Conservation (phyloP, 257 asterid genomes). For the Solanum sejunctum region DNA sequence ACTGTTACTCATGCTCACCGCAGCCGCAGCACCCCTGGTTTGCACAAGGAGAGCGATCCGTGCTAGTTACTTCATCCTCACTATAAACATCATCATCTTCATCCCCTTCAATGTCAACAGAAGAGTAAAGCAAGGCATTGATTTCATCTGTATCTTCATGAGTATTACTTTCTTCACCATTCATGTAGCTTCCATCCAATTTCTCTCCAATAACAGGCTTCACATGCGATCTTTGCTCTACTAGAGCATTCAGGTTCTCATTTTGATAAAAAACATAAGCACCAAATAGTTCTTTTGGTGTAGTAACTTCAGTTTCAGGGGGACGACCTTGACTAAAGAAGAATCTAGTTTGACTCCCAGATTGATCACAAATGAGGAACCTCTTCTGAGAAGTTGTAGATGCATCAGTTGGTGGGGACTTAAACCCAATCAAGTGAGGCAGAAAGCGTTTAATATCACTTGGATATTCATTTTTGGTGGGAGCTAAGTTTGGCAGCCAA, state of each 20-base stretch:
- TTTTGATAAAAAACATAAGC: conserved; percentile 3
- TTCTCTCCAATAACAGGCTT: conserved; percentile 19
- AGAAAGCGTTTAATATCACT: conserved; percentile 11
- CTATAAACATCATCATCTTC: conserved; percentile 21
- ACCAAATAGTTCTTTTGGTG: conserved; percentile 13
- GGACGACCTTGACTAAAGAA: conserved; percentile 29
- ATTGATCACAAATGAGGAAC: conserved; percentile 60
- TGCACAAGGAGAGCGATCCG: conserved; percentile 29
- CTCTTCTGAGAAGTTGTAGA: conserved; percentile 24
- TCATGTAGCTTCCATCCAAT: conserved; percentile 22
- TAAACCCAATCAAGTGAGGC: conserved; percentile 13
- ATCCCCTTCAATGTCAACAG: conserved; percentile 15
- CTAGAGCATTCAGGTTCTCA: conserved; percentile 7
- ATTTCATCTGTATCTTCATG: conserved; percentile 63
- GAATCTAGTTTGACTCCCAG: conserved; percentile 45
- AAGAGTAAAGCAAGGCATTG: conserved; percentile 63
- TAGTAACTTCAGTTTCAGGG: conserved; percentile 11
- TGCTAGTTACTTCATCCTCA: conserved; percentile 61
- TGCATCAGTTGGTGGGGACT: conserved; percentile 12
- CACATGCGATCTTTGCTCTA: conserved; percentile 6
- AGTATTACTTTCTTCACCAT: conserved; percentile 40
- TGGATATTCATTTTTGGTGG: conserved; percentile 6
- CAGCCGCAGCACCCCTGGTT: conserved; percentile 4
- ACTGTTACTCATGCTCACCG: conserved; percentile 9
- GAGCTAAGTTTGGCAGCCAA: conserved; percentile 14